Evolutionary conservation across 176 grass and related monocot species (phyloP).

Genomic region (Triticum dicoccoides): DNA sequence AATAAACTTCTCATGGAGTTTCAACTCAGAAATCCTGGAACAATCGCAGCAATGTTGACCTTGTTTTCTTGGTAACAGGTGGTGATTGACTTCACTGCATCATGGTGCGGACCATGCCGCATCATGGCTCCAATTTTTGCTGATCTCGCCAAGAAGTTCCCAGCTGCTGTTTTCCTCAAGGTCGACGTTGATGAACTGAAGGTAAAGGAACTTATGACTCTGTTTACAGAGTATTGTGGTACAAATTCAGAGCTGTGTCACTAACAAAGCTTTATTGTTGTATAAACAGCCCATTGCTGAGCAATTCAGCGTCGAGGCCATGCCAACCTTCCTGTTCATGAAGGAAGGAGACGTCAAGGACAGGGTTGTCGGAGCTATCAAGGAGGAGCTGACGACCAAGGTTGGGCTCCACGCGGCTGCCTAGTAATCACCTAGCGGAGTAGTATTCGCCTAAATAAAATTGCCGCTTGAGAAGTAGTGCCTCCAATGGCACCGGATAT

Average conservation of each 20-base stretch:
- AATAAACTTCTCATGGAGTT: too few species aligned
- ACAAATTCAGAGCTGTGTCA: neutral
- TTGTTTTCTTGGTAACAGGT: slow-evolving; percentile 25
- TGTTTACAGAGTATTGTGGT: neutral
- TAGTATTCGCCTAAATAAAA: slow-evolving; percentile 47
- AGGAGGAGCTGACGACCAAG: slow-evolving; percentile 45
- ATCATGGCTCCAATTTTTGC: slow-evolving; percentile 50
- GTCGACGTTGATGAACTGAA: slow-evolving; percentile 75
- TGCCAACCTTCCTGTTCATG: too few species aligned
- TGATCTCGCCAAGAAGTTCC: slow-evolving; percentile 53
- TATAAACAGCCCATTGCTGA: neutral
- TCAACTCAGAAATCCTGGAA: too few species aligned
- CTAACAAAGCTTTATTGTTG: neutral
- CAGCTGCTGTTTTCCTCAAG: slow-evolving; percentile 56
- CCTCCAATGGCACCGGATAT: slow-evolving; percentile 17
- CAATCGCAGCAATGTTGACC: too few species aligned
- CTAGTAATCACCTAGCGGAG: neutral
- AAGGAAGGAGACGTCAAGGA: slow-evolving; percentile 31
- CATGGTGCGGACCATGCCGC: slow-evolving; percentile 59
- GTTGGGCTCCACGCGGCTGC: slow-evolving; percentile 22
- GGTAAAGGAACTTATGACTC: slow-evolving; percentile 10
- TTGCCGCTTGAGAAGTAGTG: neutral
- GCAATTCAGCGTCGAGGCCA: too few species aligned
- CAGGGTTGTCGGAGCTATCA: slow-evolving; percentile 46
- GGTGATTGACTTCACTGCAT: slow-evolving; percentile 66